Percentiles rank a stretch among this genome's conserved stretches.
These are phyloP conservation scores for Magnolia officinalis DNA, from an alignment of 164 flowering plant species.

Conservation along the genomic window DNA sequence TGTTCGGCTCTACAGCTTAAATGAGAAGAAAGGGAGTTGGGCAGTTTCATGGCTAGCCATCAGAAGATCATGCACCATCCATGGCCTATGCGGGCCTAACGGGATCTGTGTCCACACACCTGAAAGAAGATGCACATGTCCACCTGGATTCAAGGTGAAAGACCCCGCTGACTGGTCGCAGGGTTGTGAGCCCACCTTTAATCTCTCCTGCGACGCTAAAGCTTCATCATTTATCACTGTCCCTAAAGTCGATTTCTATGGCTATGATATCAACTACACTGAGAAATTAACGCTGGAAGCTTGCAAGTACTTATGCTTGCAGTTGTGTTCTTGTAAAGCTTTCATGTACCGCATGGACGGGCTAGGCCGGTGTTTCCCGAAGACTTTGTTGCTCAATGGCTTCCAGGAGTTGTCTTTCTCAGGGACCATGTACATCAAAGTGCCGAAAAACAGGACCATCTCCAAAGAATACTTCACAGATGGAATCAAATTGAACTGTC, in stretches of 20 bases:
- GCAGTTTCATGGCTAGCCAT: constrained; percentile 12
- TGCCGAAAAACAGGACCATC: constrained; percentile 2
- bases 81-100: constrained; percentile 14
- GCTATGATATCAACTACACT: constrained; percentile 1
- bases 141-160: constrained; percentile 2
- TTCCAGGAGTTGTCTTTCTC: not conserved
- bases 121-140: constrained; percentile 9
- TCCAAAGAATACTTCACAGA: no score
- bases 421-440: constrained; percentile 7
- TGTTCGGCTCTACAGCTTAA: constrained; percentile 15
- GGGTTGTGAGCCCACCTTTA: constrained; percentile 26
- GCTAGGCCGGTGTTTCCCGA: constrained; percentile 8
- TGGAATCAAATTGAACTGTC: not conserved
- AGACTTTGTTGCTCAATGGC: constrained; percentile 12
- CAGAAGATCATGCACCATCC: constrained; percentile 1
- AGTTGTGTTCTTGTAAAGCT: constrained; percentile 12
- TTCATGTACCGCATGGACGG: constrained; percentile 2
- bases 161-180: constrained; percentile 20
- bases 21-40: constrained; percentile 11
- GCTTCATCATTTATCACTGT: constrained; percentile 8
- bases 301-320: constrained; percentile 11
- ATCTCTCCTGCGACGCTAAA: not conserved
- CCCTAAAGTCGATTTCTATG: constrained; percentile 11
- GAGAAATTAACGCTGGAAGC: not conserved
- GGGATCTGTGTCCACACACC: not conserved